Evolutionary conservation across 2,329 filamentous ascomycete genomes (phyloP), one percentile per base, ranked within the genome.

Genomic region (Colletotrichum lupini): DNA sequence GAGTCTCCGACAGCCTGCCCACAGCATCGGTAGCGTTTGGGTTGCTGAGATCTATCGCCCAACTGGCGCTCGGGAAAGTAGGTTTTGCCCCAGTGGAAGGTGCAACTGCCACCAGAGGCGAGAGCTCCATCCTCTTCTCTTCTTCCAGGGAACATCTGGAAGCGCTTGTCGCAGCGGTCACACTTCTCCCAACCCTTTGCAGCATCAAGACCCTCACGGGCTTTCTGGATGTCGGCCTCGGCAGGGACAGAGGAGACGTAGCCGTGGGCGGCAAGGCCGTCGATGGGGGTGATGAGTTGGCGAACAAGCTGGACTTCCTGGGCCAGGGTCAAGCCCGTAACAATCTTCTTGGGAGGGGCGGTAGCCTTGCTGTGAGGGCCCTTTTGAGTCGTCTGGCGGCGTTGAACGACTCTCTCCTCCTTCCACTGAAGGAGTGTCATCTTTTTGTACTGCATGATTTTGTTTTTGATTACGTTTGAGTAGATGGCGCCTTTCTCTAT

Each of bases 111-210:
- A 28, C 94, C 94, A 0, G 92, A 93, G 0, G 94, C 89, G 19
- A 98, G 88, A 2, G 93, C 88, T 0, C 92, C 92, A 58, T 97
- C 97, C 76, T 92, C 89, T 72, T 92, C 89, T 67, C 95, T 90
- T 55, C 96, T 91, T 4, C 95, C 94, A 0, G 95, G 95, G 76
- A 97, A 98, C 4, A 98, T 94, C 79, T 98, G 94, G 79, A 99
- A 99, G 26, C 96, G 92, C 42, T 91, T 91, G 55, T 88, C 88
- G 82, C 97, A 99, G 24, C 97, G 92, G 78, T 98, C 95, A 78
- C 97, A 99, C 62, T 91, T 88, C 83, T 99, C 97, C 88, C 92
- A 98, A 60, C 94, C 94, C 65, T 91, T 89, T 14, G 93, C 90
- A 8, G 91, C 87, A 60, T 90, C 85, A 0, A 94, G 87, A 0